Evolutionary conservation across 805 yeast species (phyloP).

Genomic region (Yamadazyma ubonensis): DNA sequence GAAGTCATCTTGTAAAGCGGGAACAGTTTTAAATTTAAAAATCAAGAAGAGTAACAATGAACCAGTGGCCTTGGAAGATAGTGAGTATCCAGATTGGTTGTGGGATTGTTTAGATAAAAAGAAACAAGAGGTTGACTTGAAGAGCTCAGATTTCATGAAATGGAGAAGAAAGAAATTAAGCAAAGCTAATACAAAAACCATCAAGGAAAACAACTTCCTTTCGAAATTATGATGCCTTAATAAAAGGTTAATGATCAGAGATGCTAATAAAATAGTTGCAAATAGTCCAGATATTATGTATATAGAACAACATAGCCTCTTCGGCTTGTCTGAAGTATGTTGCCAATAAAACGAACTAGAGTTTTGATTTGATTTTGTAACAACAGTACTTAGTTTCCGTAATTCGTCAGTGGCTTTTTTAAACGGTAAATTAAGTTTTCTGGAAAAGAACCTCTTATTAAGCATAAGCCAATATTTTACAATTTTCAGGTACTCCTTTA

Average conservation of each 20-base stretch:
- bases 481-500: too few relatives aligned
- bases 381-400: too few relatives aligned
- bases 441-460: too few relatives aligned
- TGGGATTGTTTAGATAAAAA: slow-evolving; percentile 79
- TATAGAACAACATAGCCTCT: not conserved
- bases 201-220: slow-evolving; percentile 78
- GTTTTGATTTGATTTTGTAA: too few relatives aligned
- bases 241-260: not conserved
- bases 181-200: slow-evolving; percentile 61
- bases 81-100: slow-evolving; percentile 92
- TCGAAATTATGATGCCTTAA: slow-evolving; percentile 42
- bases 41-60: slow-evolving; percentile 80
- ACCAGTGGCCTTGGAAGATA: slow-evolving; percentile 82
- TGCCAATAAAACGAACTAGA: too few relatives aligned
- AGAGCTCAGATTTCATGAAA: slow-evolving; percentile 58
- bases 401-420: too few relatives aligned
- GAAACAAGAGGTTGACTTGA: slow-evolving; percentile 55
- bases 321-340: too few relatives aligned
- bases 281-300: not conserved
- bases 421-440: too few relatives aligned
- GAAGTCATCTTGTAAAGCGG: slow-evolving; percentile 52
- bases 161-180: slow-evolving; percentile 70
- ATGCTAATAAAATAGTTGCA: too few relatives aligned
- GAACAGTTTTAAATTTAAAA: slow-evolving; percentile 71
- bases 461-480: too few relatives aligned